Percentiles rank a stretch among this genome's conserved stretches.
Conservation (phyloP, 139 green algal species). For the Pleodorina starrii region DNA sequence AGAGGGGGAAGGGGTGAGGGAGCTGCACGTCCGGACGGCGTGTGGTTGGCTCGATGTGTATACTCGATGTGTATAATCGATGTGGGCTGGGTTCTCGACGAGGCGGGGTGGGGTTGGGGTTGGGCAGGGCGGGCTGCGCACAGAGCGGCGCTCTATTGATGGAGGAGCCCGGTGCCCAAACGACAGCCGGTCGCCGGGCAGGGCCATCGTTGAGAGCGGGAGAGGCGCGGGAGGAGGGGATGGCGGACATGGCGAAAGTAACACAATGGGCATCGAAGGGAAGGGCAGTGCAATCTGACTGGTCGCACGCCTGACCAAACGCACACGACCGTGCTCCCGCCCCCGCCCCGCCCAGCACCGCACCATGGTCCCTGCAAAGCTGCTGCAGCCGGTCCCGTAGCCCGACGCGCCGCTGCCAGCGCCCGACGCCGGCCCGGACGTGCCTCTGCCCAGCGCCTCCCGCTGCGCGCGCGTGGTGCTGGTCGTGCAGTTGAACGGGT, state of each 20-base stretch:
- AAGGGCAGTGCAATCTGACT: no score
- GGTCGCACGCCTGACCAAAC: no score
- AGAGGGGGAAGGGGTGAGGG: not conserved
- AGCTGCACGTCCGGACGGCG: not conserved
- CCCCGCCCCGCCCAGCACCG: not conserved
- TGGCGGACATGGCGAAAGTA: not conserved
- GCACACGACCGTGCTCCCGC: not conserved
- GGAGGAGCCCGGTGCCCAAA: no score
- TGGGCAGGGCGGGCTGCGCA: no score
- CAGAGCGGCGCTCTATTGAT: no score
- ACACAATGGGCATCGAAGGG: no score
- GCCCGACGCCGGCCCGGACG: not conserved
- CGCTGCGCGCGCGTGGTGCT: not conserved
- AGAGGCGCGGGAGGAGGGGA: not conserved
- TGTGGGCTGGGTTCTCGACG: no score
- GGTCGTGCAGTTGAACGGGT: not conserved
- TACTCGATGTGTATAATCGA: no score
- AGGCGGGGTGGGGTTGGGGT: no score
- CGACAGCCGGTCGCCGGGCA: no score
- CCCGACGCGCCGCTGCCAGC: not conserved
- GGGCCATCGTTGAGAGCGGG: no score
- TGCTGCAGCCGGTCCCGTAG: slow-evolving; percentile 10
- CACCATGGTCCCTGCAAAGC: slow-evolving; percentile 6
- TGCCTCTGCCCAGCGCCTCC: not conserved
- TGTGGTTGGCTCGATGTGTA: no score